Evolutionary conservation across 2,329 filamentous ascomycete genomes (phyloP), one percentile per base, ranked within the genome.

Genomic region (Apiospora marii): DNA sequence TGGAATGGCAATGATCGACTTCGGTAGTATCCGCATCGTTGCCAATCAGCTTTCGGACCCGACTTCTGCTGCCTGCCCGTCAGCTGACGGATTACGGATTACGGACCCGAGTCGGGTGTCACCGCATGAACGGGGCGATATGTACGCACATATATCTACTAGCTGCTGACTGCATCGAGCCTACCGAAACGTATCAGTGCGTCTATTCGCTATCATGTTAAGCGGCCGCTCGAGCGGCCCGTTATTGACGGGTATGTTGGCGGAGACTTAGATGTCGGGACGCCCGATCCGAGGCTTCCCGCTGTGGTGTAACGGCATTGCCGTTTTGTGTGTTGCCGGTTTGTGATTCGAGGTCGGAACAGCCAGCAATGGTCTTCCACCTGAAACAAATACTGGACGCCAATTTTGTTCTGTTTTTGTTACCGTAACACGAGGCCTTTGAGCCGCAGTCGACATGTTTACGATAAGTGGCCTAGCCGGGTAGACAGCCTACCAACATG

Each of bases 1-100:
- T 89, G 16, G 79, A 82, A 73, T 88, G 85, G 85, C 79, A 82
- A 74, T 84, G 74, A 73, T 27, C 46, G n/a, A 30, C 2, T 46
- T 30, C 41, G 67, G 67, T 7, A 48, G 67, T 22, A 68, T 46
- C 41, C 44, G 67, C 24, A 48, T 41, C 34, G 19, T 41, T 64
- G 22, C 58, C 58, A 64, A 41, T 41, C 58, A 64, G 19, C 58
- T 24, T 34, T 19, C 19, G 34, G 30, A 64, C 34, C 34, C 16
- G 34, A 64, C 30, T 49, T 49, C 46, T 64, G 19, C 6, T 64
- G 34, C 58, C 6, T 64, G 34, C 58, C 58, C 5, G 30, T 41
- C 58, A 41, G 34, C 58, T 64, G n/a, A 64, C 41, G 58, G 58
- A 30, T 30, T 30, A 30, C 27, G 27, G 27, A 30, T 30, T 30